Evolutionary conservation across 1,139 yeast species (phyloP), one percentile per base, ranked within the genome.

Genomic region (Suhomyces bokatorum): DNA sequence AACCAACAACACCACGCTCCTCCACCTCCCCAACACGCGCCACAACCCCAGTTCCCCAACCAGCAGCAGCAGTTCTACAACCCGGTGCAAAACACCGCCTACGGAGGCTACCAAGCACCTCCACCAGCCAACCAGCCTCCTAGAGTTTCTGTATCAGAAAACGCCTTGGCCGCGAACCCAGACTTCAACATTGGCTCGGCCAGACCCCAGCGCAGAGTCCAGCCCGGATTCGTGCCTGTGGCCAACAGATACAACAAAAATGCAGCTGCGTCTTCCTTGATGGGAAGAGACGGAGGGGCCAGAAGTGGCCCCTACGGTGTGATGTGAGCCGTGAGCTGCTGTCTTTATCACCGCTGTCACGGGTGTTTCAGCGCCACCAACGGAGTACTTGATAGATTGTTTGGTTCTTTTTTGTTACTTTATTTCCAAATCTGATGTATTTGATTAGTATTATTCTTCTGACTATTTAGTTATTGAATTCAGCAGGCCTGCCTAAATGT

Each of bases 151-250:
- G 64, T 77, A 3, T 75, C 83, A 1, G 82, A 78, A 42, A 68
- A 66, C 46, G 72, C 75, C 11, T 64, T 80, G 53, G 71, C 72
- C 36, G 70, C 68, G 48, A 80, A 78, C 53, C 85, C 85, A 7
- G 83, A 80, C 53, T 78, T 80, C 29, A 51, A 47, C 7, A 16
- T 50, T 24, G 42, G 42, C 12, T 29, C 42, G 11, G 32, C 33
- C 2, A 43, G 36, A 10, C 51, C 49, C 3, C 43, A 40, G 17
- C 43, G 52, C 8, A 48, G 39, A 32, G 45, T 49, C 9, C 48
- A 47, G n/a, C 47, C 45, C 6, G 52, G 52, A 2, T 50, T 50
- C 29, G 47, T 48, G 15, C 53, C 53, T 5, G 53, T 46, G n/a
- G 48, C 50, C 15, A 40, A 41, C 37, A 41, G 53, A 26, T 26